These are phyloP conservation scores for Phytopythium sindhum DNA, from an alignment of 352 stramenopile genomes.

Conservation along the genomic window DNA sequence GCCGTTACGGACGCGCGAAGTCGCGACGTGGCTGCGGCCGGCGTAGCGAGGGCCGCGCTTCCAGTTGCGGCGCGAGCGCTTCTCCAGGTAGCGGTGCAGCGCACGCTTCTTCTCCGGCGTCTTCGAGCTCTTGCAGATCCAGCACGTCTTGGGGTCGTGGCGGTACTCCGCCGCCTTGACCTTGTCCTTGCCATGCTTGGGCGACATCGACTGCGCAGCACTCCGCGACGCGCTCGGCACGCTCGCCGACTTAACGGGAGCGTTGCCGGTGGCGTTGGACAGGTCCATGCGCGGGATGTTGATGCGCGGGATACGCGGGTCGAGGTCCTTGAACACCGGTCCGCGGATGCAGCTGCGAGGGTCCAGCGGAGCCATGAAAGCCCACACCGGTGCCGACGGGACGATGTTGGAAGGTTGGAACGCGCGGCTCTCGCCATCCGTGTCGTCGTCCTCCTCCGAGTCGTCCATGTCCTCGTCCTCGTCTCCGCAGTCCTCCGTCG, in stretches of 20 bases:
- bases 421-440: slow-evolving; percentile 18
- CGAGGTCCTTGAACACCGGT: slow-evolving; percentile 71
- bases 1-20: slow-evolving; percentile 75
- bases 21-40: slow-evolving; percentile 74
- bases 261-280: slow-evolving; percentile 26
- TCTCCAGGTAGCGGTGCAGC: slow-evolving; percentile 80
- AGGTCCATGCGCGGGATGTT: slow-evolving; percentile 73
- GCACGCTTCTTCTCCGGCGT: slow-evolving; percentile 77
- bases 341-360: slow-evolving; percentile 75
- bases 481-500: slow-evolving; percentile 26
- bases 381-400: slow-evolving; percentile 48
- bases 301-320: slow-evolving; percentile 70
- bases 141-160: slow-evolving; percentile 76
- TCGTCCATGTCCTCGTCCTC: slow-evolving; percentile 44
- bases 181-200: slow-evolving; percentile 51
- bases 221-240: slow-evolving; percentile 8
- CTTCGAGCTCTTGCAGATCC: slow-evolving; percentile 87
- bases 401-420: slow-evolving; percentile 35
- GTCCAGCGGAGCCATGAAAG: slow-evolving; percentile 56
- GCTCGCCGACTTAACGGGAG: slow-evolving; percentile 15
- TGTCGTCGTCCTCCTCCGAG: slow-evolving; percentile 26
- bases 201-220: slow-evolving; percentile 32
- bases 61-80: slow-evolving; percentile 80
- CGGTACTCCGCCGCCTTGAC: slow-evolving; percentile 37
- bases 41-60: slow-evolving; percentile 80